Percentiles rank a stretch among this genome's conserved stretches.
Evolutionary conservation across 192 early-diverging fungal genomes (phyloP).

Genomic region (Linderina pennispora): DNA sequence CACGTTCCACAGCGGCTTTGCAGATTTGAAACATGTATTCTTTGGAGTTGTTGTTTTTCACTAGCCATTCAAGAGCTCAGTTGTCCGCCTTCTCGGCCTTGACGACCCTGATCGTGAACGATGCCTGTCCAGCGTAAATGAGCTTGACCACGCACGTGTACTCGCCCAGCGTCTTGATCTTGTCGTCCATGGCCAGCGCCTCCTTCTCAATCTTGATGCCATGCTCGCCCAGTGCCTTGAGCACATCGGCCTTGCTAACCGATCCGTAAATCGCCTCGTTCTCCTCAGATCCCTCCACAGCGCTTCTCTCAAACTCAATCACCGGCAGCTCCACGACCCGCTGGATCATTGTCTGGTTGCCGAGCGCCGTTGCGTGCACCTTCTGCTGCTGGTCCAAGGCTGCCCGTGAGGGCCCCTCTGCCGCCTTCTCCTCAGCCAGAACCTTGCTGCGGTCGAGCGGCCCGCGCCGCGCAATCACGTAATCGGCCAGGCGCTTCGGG

Average conservation of each 20-base stretch:
- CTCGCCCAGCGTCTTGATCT: conserved; percentile 42
- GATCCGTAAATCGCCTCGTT: conserved; percentile 36
- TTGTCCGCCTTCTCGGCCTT: conserved; percentile 4
- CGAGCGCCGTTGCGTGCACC: conserved; percentile 26
- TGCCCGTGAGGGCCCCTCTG: neutral
- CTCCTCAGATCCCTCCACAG: conserved; percentile 7
- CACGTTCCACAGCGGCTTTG: no score
- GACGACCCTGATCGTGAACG: conserved; percentile 22
- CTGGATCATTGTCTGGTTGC: conserved; percentile 30
- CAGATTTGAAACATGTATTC: no score
- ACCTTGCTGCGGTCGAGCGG: conserved; percentile 28
- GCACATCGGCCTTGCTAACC: conserved; percentile 31
- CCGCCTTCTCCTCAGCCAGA: conserved; percentile 2
- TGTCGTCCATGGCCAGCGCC: conserved; percentile 37
- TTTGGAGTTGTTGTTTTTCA: no score
- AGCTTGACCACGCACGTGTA: conserved; percentile 39
- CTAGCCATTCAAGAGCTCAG: no score
- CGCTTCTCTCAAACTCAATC: conserved; percentile 39
- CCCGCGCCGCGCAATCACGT: conserved; percentile 22
- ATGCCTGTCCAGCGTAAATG: conserved; percentile 36
- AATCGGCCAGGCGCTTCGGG: conserved; percentile 43
- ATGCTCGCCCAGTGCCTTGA: conserved; percentile 26
- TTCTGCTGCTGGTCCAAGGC: conserved; percentile 5
- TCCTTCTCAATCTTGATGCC: conserved; percentile 32
- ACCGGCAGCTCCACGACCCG: conserved; percentile 14